Conservation (phyloP, 1,284 basidiomycete genomes). For the Ustilago nuda region DNA sequence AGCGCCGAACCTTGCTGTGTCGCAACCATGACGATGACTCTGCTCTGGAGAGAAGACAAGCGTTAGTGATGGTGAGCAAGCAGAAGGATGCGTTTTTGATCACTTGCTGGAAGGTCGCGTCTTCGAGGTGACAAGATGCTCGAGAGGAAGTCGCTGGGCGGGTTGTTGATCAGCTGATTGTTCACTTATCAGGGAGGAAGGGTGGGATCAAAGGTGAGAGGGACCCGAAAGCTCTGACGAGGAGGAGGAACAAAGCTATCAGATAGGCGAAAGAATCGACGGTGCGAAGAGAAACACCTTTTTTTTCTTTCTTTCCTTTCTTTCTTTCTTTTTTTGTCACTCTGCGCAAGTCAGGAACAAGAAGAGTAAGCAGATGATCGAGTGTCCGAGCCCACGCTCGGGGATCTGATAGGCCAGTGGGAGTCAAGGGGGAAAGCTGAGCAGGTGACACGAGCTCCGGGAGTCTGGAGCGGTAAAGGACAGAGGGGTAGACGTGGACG, state of each 20-base stretch:
- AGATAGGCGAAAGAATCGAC: slow-evolving; percentile 8
- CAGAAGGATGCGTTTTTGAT: neutral
- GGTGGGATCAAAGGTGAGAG: neutral
- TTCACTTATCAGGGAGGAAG: slow-evolving; percentile 8
- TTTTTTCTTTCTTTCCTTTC: neutral
- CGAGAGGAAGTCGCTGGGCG: neutral
- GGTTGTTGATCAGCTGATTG: neutral
- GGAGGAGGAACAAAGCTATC: slow-evolving; percentile 2
- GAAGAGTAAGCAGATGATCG: neutral
- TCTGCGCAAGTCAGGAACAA: slow-evolving; percentile 1
- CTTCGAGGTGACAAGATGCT: neutral
- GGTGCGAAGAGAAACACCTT: slow-evolving; percentile 10
- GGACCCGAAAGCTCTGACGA: neutral
- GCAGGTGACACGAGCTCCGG: neutral
- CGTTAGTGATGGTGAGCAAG: neutral
- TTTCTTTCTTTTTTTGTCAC: neutral
- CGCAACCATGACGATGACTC: slow-evolving; percentile 20
- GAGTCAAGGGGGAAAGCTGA: neutral
- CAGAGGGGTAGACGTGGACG: slow-evolving; percentile 11
- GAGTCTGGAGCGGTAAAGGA: neutral
- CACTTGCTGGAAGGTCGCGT: neutral
- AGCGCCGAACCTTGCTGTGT: slow-evolving; percentile 11
- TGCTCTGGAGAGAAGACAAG: neutral
- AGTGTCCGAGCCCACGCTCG: neutral
- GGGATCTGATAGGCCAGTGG: slow-evolving; percentile 17